These are phyloP conservation scores for Aspergillus intermedius DNA, from an alignment of 2,329 filamentous ascomycete species.

Conservation along the genomic window DNA sequence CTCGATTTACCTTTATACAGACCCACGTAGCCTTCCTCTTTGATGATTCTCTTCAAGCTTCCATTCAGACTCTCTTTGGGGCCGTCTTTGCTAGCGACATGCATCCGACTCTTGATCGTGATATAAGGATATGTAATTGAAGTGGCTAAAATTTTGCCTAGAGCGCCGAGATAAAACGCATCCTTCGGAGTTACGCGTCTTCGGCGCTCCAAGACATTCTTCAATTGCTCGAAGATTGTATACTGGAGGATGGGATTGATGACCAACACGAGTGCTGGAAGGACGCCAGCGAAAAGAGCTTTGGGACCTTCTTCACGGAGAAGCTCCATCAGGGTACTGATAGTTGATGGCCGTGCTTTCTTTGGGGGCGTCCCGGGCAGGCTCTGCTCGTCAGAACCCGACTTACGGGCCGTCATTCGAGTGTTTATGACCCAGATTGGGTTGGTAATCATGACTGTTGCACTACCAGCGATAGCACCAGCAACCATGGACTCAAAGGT, in stretches of 20 bases:
- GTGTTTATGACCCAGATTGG: conserved; percentile 99
- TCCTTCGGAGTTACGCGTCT: conserved; percentile 73
- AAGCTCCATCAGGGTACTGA: conserved; percentile 73
- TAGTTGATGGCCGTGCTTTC: conserved; percentile 59
- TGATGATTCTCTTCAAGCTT: conserved; percentile 70
- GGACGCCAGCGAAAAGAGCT: conserved; percentile 84
- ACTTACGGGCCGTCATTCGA: conserved; percentile 86
- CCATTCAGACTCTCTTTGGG: conserved; percentile 73
- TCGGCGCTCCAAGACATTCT: conserved; percentile 76
- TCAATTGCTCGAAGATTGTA: conserved; percentile 97
- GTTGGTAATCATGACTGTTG: conserved; percentile 93
- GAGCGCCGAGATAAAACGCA: conserved; percentile 82
- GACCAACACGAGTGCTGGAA: conserved; percentile 87
- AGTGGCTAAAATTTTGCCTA: conserved; percentile 92
- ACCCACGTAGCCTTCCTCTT: conserved; percentile 83
- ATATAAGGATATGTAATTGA: conserved; percentile 97
- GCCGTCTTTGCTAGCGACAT: conserved; percentile 73
- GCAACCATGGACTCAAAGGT: conserved; percentile 93
- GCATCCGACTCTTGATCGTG: conserved; percentile 96
- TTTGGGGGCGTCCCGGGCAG: conserved; percentile 34
- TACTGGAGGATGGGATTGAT: conserved; percentile 99
- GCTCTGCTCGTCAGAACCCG: conserved; percentile 43
- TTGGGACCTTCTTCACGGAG: conserved; percentile 75
- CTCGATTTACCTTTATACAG: conserved; percentile 76
- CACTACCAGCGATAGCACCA: conserved; percentile 85